phyloP scores from a whole-genome alignment of 169 alveolate species.

The Perkinsus chesapeaki region DNA sequence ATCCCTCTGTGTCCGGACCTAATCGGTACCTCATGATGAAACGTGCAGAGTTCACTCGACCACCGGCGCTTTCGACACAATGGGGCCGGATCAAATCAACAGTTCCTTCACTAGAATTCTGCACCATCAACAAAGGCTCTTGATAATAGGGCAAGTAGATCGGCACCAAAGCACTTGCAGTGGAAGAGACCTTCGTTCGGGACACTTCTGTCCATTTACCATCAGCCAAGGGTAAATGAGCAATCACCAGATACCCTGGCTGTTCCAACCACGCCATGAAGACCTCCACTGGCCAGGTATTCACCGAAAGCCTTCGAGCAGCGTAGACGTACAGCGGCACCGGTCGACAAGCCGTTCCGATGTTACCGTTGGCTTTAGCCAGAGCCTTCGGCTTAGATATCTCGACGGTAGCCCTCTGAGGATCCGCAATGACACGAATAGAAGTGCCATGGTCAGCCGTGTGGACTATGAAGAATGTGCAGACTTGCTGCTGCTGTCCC shows the following conservation, averaged over 20 bases:
- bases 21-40: not conserved
- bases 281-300: not conserved
- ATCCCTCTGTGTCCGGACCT: slow-evolving; percentile 4
- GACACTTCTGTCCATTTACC: not conserved
- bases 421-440: not conserved
- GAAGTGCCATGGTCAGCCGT: not conserved
- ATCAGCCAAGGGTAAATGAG: not conserved
- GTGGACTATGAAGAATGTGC: not conserved
- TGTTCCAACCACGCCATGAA: not conserved
- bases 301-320: not conserved
- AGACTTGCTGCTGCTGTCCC: not conserved
- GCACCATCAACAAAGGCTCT: not conserved
- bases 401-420: not conserved
- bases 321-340: not conserved
- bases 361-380: not conserved
- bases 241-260: not conserved
- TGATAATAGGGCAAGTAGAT: not conserved
- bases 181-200: not conserved
- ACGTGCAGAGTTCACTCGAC: not conserved
- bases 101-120: not conserved
- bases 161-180: not conserved
- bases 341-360: not conserved
- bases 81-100: not conserved
- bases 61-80: slow-evolving; percentile 1
- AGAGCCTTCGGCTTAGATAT: not conserved